These are phyloP conservation scores for Quercus aquifolioides DNA, from an alignment of 306 rosid genomes.

Conservation along the genomic window DNA sequence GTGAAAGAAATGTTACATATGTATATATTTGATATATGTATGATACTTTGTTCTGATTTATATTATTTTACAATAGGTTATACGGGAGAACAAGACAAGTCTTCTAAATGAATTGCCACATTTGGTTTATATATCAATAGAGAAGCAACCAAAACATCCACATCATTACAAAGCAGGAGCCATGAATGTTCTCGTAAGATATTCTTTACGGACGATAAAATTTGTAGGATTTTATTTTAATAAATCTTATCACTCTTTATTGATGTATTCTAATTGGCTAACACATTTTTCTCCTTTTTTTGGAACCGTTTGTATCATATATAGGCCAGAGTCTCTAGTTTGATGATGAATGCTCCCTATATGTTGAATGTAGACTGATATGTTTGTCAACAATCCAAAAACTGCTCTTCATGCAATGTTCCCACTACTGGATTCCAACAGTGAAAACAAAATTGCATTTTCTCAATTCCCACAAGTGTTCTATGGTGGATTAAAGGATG, in stretches of 20 bases:
- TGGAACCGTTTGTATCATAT: neutral
- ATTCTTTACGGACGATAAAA: neutral
- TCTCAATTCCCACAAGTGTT: slow-evolving; percentile 54
- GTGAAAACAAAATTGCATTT: slow-evolving; percentile 53
- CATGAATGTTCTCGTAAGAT: slow-evolving; percentile 59
- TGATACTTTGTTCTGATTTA: too few relatives aligned
- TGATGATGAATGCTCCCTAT: slow-evolving; percentile 74
- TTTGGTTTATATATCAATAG: slow-evolving; percentile 62
- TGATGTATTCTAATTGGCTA: too few relatives aligned
- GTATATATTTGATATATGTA: too few relatives aligned
- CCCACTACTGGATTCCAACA: slow-evolving; percentile 34
- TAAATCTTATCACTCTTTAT: too few relatives aligned
- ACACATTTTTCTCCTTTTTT: neutral
- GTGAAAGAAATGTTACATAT: too few relatives aligned
- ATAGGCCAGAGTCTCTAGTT: slow-evolving; percentile 61
- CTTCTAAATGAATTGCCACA: slow-evolving; percentile 45
- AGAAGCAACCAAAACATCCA: slow-evolving; percentile 46
- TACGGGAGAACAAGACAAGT: slow-evolving; percentile 52
- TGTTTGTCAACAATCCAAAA: slow-evolving; percentile 58
- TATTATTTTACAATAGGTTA: slow-evolving; percentile 20
- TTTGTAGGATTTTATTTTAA: too few relatives aligned
- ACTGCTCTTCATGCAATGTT: slow-evolving; percentile 41
- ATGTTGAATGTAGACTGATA: slow-evolving; percentile 69
- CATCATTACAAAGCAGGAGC: slow-evolving; percentile 82
- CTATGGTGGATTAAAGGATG: slow-evolving; percentile 49